Evolutionary conservation across 371 early-diverging fungal genomes (phyloP), one percentile per base, ranked within the genome.

Genomic region (Rhizopus delemar): DNA sequence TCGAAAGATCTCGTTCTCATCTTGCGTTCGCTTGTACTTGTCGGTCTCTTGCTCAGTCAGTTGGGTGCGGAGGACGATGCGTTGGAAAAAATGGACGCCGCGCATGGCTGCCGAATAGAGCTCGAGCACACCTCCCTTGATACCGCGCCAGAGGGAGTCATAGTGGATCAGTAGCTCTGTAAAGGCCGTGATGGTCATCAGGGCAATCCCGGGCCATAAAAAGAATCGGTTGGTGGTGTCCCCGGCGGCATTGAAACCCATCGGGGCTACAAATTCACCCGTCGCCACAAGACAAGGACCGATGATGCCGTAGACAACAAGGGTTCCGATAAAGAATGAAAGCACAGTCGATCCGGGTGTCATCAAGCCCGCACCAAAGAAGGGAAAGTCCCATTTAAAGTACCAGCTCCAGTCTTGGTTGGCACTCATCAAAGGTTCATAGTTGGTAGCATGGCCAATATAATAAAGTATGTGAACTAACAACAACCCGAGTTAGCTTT

Each of bases 291-390:
- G 53, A 16, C 50, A 51, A 11, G 79, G 79, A 58, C 79, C 79
- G 60, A 75, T 68, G 36, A 78, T 67, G 63, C 84, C 90, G 48
- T 73, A 90, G 29, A 86, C 73, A 41, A 85, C 34, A 22, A 89
- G 29, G 22, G 82, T 64, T 15, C 86, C 78, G 13, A 74, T 15
- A 46, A 86, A 82, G 73, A 89, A 84, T 8, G 86, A 74, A 41
- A 73, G 46, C 36, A 81, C 84, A 35, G 88, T 86, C 57, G 66
- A 73, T 22, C 75, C 75, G 35, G 85, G 85, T 13, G 80, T 83
- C 81, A 90, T 78, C 56, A 88, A 59, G 59, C 90, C 90, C 60
- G 88, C 86, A 51, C 89, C 90, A 54, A 85, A 74, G 78, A 90
- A 90, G 38, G 90, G 85, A 39, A 72, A 77, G 48, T 84, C 81